These are phyloP conservation scores for Bolboschoenoplectus hybrid DNA, from an alignment of 202 grass and related monocot genomes.

Conservation along the genomic window DNA sequence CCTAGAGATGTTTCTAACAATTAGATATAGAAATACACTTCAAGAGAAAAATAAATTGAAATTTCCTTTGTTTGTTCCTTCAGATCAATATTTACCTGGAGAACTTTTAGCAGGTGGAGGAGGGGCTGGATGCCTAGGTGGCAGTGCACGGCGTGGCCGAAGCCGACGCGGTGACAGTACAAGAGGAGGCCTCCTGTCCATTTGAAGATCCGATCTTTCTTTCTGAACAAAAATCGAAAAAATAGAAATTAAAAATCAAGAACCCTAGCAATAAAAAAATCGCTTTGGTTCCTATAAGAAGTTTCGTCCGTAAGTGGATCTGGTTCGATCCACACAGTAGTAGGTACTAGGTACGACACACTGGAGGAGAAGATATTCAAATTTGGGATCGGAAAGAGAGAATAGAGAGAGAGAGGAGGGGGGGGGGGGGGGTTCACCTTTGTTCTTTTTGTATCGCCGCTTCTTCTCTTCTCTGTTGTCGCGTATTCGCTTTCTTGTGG, in stretches of 20 bases:
- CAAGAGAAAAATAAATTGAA: background rate
- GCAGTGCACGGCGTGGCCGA: constrained; percentile 48
- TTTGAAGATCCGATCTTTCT: constrained; percentile 37
- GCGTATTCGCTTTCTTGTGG: constrained; percentile 6
- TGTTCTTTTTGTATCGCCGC: constrained; percentile 14
- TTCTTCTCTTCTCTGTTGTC: constrained; percentile 17
- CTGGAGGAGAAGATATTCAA: background rate
- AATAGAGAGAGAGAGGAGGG: background rate
- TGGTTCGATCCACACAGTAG: background rate
- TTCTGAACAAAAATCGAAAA: background rate
- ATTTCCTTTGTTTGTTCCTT: background rate
- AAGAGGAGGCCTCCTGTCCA: constrained; percentile 68
- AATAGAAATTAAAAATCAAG: background rate
- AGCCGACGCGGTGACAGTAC: constrained; percentile 75
- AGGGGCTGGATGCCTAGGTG: constrained; percentile 13
- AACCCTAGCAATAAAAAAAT: background rate
- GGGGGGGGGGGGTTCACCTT: background rate
- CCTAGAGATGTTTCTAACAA: background rate
- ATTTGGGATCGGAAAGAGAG: background rate
- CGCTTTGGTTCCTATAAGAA: background rate
- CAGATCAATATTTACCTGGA: constrained; percentile 15
- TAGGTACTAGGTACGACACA: background rate
- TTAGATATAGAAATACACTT: constrained; percentile 9
- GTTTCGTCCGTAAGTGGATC: background rate
- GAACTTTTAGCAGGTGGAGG: constrained; percentile 22